These are phyloP conservation scores for Taphrina confusa DNA, from an alignment of 1,139 yeast species.

Conservation along the genomic window DNA sequence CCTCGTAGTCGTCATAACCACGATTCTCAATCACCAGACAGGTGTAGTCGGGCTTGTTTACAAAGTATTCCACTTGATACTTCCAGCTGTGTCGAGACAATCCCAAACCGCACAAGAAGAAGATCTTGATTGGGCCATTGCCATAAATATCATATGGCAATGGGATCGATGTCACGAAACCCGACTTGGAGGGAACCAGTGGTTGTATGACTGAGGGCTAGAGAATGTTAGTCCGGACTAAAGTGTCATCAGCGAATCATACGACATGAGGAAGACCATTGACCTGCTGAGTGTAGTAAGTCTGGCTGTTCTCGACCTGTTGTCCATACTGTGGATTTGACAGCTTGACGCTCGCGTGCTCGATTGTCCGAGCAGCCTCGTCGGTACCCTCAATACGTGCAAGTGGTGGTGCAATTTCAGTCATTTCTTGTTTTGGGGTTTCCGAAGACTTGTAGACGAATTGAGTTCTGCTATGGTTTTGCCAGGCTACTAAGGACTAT, in stretches of 20 bases:
- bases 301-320: background rate
- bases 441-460: too few relatives aligned
- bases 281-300: slow-evolving; percentile 6
- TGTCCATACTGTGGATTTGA: background rate
- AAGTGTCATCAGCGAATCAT: background rate
- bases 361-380: too few relatives aligned
- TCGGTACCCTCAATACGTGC: too few relatives aligned
- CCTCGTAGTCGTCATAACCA: slow-evolving; percentile 21
- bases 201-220: background rate
- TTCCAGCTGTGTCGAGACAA: slow-evolving; percentile 23
- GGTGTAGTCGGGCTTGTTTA: slow-evolving; percentile 18
- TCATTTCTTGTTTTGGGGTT: too few relatives aligned
- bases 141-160: slow-evolving; percentile 26
- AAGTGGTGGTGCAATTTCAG: too few relatives aligned
- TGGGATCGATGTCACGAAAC: slow-evolving; percentile 20
- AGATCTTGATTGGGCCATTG: slow-evolving; percentile 14
- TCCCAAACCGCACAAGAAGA: slow-evolving; percentile 26
- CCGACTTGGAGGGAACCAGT: slow-evolving; percentile 4
- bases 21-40: slow-evolving; percentile 31
- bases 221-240: background rate
- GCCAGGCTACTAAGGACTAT: too few relatives aligned
- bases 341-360: too few relatives aligned
- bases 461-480: too few relatives aligned
- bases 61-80: slow-evolving; percentile 21
- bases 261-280: slow-evolving; percentile 19